Conservation (phyloP, 495 filamentous ascomycete species). For the Talaromyces adpressus region DNA sequence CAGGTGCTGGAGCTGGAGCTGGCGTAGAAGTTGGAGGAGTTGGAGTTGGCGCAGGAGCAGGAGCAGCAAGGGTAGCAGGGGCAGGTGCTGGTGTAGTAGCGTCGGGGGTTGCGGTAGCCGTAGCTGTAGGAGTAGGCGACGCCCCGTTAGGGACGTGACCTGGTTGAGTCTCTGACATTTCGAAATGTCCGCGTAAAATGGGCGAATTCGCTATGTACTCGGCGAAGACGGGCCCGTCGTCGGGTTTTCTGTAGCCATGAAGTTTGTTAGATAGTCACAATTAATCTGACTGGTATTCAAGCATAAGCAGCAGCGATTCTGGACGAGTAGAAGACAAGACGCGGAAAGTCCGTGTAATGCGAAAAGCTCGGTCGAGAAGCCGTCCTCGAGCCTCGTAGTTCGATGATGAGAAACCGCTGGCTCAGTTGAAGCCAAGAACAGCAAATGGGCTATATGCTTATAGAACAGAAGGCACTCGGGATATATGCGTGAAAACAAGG, state of each 20-base stretch:
- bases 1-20: neutral
- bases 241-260: neutral
- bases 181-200: neutral
- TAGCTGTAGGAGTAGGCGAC: slow-evolving; percentile 1
- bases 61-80: neutral
- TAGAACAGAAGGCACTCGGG: neutral
- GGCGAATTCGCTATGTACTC: neutral
- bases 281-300: neutral
- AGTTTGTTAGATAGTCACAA: neutral
- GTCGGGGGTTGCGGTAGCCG: neutral
- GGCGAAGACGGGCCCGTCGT: neutral
- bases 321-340: neutral
- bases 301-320: neutral
- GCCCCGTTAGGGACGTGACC: neutral
- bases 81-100: neutral
- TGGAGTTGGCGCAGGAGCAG: neutral
- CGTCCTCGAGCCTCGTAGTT: neutral
- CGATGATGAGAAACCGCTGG: neutral
- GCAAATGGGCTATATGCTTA: neutral
- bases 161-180: slow-evolving; percentile 6
- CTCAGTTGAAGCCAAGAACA: neutral
- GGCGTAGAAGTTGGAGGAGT: neutral
- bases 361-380: neutral
- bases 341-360: neutral
- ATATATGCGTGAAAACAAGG: neutral